Evolutionary conservation across 306 rosid species (phyloP).

Genomic region (Glycyrrhiza uralensis): DNA sequence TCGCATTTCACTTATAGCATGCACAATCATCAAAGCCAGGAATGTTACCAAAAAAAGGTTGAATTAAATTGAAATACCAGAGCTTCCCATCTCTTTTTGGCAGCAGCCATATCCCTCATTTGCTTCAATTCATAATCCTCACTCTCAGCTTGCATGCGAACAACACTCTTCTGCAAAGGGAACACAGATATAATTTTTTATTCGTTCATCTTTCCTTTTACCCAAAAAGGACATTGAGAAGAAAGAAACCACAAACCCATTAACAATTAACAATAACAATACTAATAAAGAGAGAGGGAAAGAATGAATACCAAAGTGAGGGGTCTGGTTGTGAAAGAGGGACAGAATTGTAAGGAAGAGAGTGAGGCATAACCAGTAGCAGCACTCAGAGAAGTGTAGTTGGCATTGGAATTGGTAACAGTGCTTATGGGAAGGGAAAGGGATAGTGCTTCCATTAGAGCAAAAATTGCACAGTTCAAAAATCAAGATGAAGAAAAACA

Average conservation of each 20-base stretch:
- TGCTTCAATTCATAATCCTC: slow-evolving; percentile 89
- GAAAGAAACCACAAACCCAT: neutral
- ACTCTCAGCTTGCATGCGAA: slow-evolving; percentile 52
- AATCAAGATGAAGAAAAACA: neutral
- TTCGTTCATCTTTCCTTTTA: neutral
- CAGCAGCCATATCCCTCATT: slow-evolving; percentile 88
- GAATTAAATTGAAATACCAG: slow-evolving; percentile 54
- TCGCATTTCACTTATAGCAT: neutral
- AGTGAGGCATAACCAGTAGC: slow-evolving; percentile 21
- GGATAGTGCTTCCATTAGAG: slow-evolving; percentile 65
- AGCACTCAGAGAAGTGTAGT: slow-evolving; percentile 9
- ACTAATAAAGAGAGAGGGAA: neutral
- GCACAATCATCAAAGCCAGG: neutral
- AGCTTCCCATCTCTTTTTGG: slow-evolving; percentile 94
- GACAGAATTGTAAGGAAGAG: slow-evolving; percentile 41
- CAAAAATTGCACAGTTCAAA: neutral
- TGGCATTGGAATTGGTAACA: slow-evolving; percentile 30
- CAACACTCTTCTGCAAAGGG: slow-evolving; percentile 34
- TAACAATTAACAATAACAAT: neutral
- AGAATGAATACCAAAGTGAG: slow-evolving; percentile 35
- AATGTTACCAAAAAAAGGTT: neutral
- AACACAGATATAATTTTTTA: neutral
- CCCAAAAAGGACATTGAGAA: neutral
- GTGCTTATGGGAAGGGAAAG: slow-evolving; percentile 60
- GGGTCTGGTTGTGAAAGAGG: slow-evolving; percentile 21